Conservation (phyloP, 2,329 filamentous ascomycete species). For the Alternaria conjuncta region DNA sequence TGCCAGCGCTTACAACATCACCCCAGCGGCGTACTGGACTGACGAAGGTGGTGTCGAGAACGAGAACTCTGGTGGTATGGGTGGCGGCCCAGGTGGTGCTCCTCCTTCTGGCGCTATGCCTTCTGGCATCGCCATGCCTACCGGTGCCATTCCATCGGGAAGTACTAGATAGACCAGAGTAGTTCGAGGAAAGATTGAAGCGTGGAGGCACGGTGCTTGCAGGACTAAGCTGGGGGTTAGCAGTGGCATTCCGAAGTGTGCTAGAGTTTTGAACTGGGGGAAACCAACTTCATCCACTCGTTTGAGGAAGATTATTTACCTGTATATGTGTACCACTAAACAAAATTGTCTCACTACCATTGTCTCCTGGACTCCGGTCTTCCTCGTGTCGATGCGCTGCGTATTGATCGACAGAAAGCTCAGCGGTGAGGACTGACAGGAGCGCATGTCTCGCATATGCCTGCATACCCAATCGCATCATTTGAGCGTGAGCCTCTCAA, state of each 20-base stretch:
- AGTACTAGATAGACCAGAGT: background rate
- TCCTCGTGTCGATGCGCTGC: background rate
- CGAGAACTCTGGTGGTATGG: background rate
- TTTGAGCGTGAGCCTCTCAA: constrained; percentile 9
- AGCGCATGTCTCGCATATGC: background rate
- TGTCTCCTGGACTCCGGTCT: background rate
- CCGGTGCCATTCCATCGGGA: constrained; percentile 12
- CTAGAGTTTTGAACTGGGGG: background rate
- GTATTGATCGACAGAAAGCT: background rate
- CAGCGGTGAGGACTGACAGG: background rate
- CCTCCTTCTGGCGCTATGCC: constrained; percentile 2
- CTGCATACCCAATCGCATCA: background rate
- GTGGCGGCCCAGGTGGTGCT: background rate
- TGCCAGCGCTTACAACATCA: constrained; percentile 31
- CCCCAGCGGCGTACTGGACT: constrained; percentile 33
- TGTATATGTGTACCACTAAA: constrained; percentile 10
- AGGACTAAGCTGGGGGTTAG: background rate
- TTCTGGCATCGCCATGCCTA: constrained; percentile 16
- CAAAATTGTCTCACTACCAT: background rate
- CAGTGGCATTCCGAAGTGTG: background rate
- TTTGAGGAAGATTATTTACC: constrained; percentile 23
- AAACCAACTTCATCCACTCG: constrained; percentile 23
- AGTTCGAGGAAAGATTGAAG: constrained; percentile 8
- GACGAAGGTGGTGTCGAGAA: constrained; percentile 39
- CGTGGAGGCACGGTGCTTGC: background rate